Base-by-base conservation (phyloP, 768 basidiomycete species). In the Boletus rex-veris region DNA sequence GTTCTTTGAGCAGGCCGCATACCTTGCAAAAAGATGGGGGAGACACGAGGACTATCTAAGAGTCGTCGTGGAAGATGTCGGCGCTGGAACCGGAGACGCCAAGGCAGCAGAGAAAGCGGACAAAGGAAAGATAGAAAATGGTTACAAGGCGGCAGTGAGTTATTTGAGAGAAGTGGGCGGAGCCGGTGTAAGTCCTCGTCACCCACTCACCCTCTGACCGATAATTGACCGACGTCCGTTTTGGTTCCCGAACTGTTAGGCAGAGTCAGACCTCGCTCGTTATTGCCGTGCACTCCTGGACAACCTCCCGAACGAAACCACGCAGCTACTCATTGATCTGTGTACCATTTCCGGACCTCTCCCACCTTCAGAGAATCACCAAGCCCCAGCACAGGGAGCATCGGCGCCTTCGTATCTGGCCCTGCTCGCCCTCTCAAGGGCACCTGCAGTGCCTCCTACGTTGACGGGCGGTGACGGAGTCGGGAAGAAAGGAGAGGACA, bases 1-100 rank as follows among this genome's bases (percentile, higher is more conserved):
- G 0, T 98, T 96, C 69, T 97, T 91, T 62, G 88, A 94, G 52
- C 96, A 98, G 65, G 96, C 96, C 1, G 83, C 85, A 1, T 98
- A 95, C 66, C 80, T 99, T 15, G 96, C 97, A 18, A 85, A 85
- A 73, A 91, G 92, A 66, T 98, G 93, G 70, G 84, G 87, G 30
- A 74, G 90, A 19, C 93, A 98, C 60, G 92, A 95, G 62, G 96
- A 98, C 60, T 98, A 93, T 70, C 70, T 99, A 38, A 78, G 91
- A 53, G 95, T 98, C 45, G 88, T 94, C 71, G 89, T 99, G 45
- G 95, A 98, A 70, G 97, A 98, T 72, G 84, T 87, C 1, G 85
- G 82, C 12, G 45, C 54, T 11, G 61, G 61, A 21, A 46, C 44
- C 30, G 41, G 39, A 6, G 52, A 54, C 5, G 14, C 19, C n/a